Evolutionary conservation across 768 basidiomycete species (phyloP).

Genomic region (Gyrodon lividus): DNA sequence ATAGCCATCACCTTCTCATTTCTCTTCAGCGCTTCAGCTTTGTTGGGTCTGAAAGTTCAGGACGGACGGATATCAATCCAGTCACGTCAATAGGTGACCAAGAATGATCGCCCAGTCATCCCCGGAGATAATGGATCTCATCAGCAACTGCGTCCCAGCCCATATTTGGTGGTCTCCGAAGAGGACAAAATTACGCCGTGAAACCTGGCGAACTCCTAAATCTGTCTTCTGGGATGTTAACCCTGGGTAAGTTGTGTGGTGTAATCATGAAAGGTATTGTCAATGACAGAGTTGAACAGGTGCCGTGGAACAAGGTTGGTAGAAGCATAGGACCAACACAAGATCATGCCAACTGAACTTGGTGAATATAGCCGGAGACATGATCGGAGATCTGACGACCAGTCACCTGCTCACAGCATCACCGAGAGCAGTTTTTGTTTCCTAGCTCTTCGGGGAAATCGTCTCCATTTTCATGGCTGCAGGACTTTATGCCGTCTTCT

Average conservation of each 20-base stretch:
- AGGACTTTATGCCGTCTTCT: constrained; percentile 62
- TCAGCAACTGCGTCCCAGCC: constrained; percentile 53
- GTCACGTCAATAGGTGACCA: constrained; percentile 48
- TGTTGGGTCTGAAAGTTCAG: constrained; percentile 60
- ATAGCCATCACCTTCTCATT: constrained; percentile 56
- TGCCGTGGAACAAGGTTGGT: constrained; percentile 22
- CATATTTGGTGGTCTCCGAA: constrained; percentile 60
- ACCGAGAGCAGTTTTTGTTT: constrained; percentile 61
- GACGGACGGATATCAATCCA: constrained; percentile 62
- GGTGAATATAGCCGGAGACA: constrained; percentile 44
- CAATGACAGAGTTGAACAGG: constrained; percentile 6
- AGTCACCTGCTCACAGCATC: constrained; percentile 65
- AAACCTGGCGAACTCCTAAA: constrained; percentile 17
- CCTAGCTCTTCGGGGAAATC: constrained; percentile 51
- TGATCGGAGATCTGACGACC: constrained; percentile 71
- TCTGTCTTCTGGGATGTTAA: constrained; percentile 28
- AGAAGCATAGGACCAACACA: neutral
- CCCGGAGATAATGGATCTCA: neutral
- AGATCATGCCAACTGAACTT: constrained; percentile 9
- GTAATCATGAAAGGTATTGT: neutral
- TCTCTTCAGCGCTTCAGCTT: constrained; percentile 68
- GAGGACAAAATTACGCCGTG: constrained; percentile 38
- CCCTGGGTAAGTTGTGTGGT: constrained; percentile 11
- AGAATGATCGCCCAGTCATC: neutral
- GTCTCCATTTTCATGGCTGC: constrained; percentile 33